Base-by-base conservation (phyloP, 1,284 basidiomycete species). In the Irpex sp. region DNA sequence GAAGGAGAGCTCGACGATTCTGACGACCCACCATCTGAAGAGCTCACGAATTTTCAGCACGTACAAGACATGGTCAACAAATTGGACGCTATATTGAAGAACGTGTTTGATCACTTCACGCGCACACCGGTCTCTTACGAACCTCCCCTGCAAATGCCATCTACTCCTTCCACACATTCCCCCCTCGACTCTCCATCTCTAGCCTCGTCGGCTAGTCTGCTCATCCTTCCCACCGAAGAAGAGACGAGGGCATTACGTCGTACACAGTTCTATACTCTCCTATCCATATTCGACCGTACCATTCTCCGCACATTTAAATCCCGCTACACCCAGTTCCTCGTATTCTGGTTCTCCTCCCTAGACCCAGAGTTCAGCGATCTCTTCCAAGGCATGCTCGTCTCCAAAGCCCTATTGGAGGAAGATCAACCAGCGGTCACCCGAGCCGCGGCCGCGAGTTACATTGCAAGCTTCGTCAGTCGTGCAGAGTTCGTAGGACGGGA, bases 271-370 rank as follows among this genome's bases (percentile, higher is more conserved):
- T 87, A 94, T 71, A 87, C 90, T 11, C 87, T 99, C 9, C 86
- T 99, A 57, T 88, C 90, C 67, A 93, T 98, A 68, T 99, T 99
- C 73, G 92, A 97, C 72, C 89, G 94, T 40, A 89, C 90, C 55
- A 95, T 99, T 72, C 85, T 99, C 55, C 92, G 91, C 40, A 99
- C 97, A 0, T 97, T 97, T 80, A 95, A 96, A 74, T 98, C 95
- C 0, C 92, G 97, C 51, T 97, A 99, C 75, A 96, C 96, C 1
- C 97, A 99, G 71, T 99, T 99, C 78, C 83, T 99, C 64, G 73
- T 99, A 55, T 99, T 99, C 82, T 97, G 94, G 89, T 95, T 91
- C 73, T 86, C 94, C 21, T 97, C 96, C 0, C 87, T 97, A 61
- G 90, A 96, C 67, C 81, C 90, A 6, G 88, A 94, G 64, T 98